Evolutionary conservation across 257 asterid species (phyloP), one percentile per base, ranked within the genome.

Genomic region (Scutellaria galericulata): DNA sequence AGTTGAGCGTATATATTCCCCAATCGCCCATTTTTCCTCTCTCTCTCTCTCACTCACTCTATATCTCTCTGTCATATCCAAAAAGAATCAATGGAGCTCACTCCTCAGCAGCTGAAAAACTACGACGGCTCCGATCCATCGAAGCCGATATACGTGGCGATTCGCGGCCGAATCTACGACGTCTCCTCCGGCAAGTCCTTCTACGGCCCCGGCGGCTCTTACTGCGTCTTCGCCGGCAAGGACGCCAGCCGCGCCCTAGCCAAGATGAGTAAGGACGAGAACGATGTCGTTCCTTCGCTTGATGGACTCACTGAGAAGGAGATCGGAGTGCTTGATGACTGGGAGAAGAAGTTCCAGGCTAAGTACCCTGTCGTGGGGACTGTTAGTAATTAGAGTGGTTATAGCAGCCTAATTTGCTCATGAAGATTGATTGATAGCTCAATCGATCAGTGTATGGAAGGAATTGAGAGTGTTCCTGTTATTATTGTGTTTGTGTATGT

Each of bases 161-260:
- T 91, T 59, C 82, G 88, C 18, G 92, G 95, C 39, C 86, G 81
- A 4, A 86, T 94, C 79, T 94, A 89, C 42, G 97, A 94, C 71
- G 97, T 94, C 58, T 76, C 95, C 71, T 7, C 93, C 70, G 97
- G 95, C 55, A 89, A 75, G 76, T 84, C 96, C 72, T 94, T 94
- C 83, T 94, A 94, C 81, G 97, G 97, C 41, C 97, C 97, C 37
- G 97, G 97, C 56, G 96, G 96, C 66, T 58, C 81, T 41, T 91
- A 94, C 92, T 58, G 67, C 82, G 68, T 94, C 80, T 94, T 94
- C 85, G 77, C 99, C 77, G 99, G 99, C 63, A 94, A 94, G 84
- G 99, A 94, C 53, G 97, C 97, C 68, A 91, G 88, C 88, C 90
- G 99, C 71, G 99, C 97, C 18, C 91, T 94, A 40, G 98, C 96